Evolutionary conservation across 2,329 filamentous ascomycete genomes (phyloP).

Genomic region (Coleophoma eucalyptorum): DNA sequence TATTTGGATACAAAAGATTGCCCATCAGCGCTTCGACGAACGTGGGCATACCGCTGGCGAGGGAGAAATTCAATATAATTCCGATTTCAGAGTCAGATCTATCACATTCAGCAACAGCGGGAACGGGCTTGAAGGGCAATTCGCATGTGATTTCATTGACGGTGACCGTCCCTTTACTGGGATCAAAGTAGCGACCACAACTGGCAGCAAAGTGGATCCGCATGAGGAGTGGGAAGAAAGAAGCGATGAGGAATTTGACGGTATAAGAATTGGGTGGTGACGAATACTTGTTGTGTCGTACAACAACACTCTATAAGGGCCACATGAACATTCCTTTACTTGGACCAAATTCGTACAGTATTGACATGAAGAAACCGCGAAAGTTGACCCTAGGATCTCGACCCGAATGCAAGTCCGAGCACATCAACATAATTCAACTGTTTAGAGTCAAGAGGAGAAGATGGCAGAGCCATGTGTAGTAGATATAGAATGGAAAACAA

Average conservation of each 20-base stretch:
- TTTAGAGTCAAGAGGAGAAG: no score
- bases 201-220: slow-evolving; percentile 5
- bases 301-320: no score
- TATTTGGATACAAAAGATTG: slow-evolving; percentile 8
- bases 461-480: no score
- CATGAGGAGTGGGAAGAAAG: slow-evolving; percentile 8
- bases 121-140: slow-evolving; percentile 9
- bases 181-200: neutral
- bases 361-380: no score
- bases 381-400: no score
- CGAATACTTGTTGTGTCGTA: no score
- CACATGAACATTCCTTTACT: no score
- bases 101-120: slow-evolving; percentile 13
- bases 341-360: no score
- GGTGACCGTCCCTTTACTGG: slow-evolving; percentile 12
- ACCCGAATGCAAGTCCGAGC: no score
- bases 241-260: slow-evolving; percentile 8
- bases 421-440: no score
- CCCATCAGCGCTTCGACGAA: slow-evolving; percentile 11
- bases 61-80: slow-evolving; percentile 11
- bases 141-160: slow-evolving; percentile 4
- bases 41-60: slow-evolving; percentile 15
- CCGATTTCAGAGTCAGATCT: slow-evolving; percentile 4
- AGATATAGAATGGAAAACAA: no score
- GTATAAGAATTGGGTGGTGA: neutral